A percentile compares a stretch with the other conserved stretches of the same genome.
These are phyloP conservation scores for Mesembryanthemum crystallinum DNA, from an alignment of 148 eudicot species.

Conservation along the genomic window DNA sequence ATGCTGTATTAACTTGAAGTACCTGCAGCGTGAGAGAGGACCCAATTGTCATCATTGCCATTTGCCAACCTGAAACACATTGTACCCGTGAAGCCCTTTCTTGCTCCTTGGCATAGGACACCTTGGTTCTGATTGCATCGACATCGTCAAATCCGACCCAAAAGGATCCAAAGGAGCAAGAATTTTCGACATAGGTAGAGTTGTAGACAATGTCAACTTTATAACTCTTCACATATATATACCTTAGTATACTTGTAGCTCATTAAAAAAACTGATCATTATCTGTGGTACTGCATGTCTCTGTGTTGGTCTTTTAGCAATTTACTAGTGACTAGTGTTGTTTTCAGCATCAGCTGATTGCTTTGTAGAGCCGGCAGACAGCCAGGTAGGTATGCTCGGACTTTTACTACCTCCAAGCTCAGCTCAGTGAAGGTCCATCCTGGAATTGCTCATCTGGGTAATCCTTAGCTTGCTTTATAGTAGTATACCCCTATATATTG, in stretches of 20 bases:
- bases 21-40: conserved; percentile 42
- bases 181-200: conserved; percentile 35
- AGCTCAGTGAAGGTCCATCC: too few relatives aligned
- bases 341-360: too few relatives aligned
- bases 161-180: conserved; percentile 24
- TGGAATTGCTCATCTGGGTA: too few relatives aligned
- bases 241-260: conserved; percentile 31
- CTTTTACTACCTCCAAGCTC: too few relatives aligned
- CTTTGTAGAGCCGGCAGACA: too few relatives aligned
- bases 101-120: conserved; percentile 42
- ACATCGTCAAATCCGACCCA: conserved; percentile 56
- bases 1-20: neutral
- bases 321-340: too few relatives aligned
- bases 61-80: conserved; percentile 34
- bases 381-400: too few relatives aligned
- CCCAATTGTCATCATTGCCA: conserved; percentile 39
- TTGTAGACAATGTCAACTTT: conserved; percentile 26
- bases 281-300: too few relatives aligned
- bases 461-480: too few relatives aligned
- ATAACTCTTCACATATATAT: conserved; percentile 20
- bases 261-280: too few relatives aligned
- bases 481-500: too few relatives aligned
- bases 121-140: conserved; percentile 45
- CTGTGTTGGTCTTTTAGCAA: too few relatives aligned
- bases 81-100: conserved; percentile 45